Conservation (phyloP, 2,329 filamentous ascomycete species). For the Stemphylium lycopersici region DNA sequence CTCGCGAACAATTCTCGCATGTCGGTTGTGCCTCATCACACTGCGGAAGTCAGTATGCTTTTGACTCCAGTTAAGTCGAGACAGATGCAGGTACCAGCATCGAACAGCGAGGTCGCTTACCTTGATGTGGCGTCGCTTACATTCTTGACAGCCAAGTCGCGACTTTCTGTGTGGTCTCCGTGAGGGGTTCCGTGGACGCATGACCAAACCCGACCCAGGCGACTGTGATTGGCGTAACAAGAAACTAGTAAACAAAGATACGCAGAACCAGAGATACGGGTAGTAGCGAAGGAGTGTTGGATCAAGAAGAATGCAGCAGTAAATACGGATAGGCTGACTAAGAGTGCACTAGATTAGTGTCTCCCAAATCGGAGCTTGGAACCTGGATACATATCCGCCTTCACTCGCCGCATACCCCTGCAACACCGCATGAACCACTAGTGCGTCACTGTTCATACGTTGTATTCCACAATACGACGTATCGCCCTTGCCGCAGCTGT, state of each 20-base stretch:
- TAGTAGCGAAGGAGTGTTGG: neutral
- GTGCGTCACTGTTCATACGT: no score
- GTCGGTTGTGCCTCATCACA: slow-evolving; percentile 27
- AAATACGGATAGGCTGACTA: slow-evolving; percentile 6
- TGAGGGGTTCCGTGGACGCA: slow-evolving; percentile 2
- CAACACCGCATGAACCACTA: no score
- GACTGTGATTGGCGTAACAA: neutral
- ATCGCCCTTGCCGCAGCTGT: no score
- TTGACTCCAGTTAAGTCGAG: neutral
- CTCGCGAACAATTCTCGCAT: slow-evolving; percentile 23
- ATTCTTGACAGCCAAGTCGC: slow-evolving; percentile 25
- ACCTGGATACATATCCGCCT: no score
- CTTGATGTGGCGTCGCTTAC: slow-evolving; percentile 34
- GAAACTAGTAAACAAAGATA: neutral
- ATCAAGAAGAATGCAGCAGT: neutral
- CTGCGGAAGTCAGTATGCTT: slow-evolving; percentile 8
- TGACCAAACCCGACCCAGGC: neutral
- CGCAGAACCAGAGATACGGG: neutral
- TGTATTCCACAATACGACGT: no score
- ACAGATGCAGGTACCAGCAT: neutral
- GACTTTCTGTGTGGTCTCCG: slow-evolving; percentile 29
- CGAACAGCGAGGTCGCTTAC: slow-evolving; percentile 6
- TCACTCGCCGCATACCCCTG: no score
- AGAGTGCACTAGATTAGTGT: neutral
- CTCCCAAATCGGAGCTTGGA: neutral